Evolutionary conservation across 306 rosid genomes (phyloP).

Genomic region (Casuarina equisetifolia): DNA sequence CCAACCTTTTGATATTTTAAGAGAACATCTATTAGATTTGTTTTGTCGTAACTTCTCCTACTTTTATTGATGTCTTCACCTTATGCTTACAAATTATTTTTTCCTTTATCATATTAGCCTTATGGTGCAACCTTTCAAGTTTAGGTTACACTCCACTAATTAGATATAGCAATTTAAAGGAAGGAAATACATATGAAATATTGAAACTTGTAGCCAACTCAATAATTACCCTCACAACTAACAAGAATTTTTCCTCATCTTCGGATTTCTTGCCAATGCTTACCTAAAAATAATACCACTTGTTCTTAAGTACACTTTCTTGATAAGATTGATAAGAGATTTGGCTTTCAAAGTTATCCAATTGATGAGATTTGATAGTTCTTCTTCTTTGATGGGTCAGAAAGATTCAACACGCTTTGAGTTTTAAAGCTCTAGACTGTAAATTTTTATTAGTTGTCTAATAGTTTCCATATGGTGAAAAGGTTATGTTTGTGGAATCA

Average conservation of each 20-base stretch:
- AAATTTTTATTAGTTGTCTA: background rate
- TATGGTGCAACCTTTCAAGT: constrained; percentile 2
- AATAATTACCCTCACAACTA: background rate
- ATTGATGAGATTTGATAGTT: background rate
- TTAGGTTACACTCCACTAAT: constrained; percentile 16
- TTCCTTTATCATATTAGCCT: constrained; percentile 11
- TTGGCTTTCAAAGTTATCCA: background rate
- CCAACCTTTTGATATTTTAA: constrained; percentile 19
- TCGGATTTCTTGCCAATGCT: constrained; percentile 17
- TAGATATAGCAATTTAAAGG: constrained; percentile 15
- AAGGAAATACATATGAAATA: constrained; percentile 26
- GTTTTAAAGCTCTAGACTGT: background rate
- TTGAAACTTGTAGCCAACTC: background rate
- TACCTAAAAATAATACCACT: background rate
- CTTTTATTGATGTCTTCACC: background rate
- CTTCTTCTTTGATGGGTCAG: constrained; percentile 14
- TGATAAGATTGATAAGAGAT: constrained; percentile 2
- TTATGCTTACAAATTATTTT: constrained; percentile 15
- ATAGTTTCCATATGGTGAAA: constrained; percentile 23
- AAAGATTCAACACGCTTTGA: constrained; percentile 30
- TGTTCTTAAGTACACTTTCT: background rate
- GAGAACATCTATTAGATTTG: constrained; percentile 28
- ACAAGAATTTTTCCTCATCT: constrained; percentile 14
- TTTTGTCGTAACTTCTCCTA: background rate
- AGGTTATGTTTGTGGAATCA: background rate